A percentile compares a stretch with the other conserved stretches of the same genome.
Conservation (phyloP, 805 yeast species). For the Cyberlindnera xylosilytica region DNA sequence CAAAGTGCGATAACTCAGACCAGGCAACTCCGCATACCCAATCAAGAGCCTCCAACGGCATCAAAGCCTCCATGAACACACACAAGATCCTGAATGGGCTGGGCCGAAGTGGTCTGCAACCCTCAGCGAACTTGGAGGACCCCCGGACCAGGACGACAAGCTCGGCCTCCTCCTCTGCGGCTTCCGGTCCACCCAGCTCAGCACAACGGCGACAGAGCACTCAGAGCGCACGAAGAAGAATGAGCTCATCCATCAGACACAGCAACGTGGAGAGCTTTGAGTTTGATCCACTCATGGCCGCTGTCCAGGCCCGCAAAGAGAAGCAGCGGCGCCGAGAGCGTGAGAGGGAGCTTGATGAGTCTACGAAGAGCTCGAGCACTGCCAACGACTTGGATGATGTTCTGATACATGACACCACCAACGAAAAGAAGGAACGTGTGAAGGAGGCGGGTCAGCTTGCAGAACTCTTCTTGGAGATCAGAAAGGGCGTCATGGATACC, state of each 20-base stretch:
- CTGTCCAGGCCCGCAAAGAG: constrained; percentile 12
- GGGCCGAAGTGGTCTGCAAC: not conserved
- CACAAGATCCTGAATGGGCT: not conserved
- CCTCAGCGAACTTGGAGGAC: not conserved
- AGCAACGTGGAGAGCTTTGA: constrained; percentile 22
- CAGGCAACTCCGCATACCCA: too few relatives aligned
- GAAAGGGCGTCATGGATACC: constrained; percentile 40
- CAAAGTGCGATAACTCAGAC: too few relatives aligned
- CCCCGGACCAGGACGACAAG: not conserved
- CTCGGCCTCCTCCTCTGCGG: not conserved
- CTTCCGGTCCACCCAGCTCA: not conserved
- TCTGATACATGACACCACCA: not conserved
- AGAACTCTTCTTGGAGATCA: constrained; percentile 38
- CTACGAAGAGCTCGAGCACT: constrained; percentile 8
- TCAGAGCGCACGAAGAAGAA: constrained; percentile 3
- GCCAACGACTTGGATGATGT: constrained; percentile 1
- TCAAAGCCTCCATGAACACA: not conserved
- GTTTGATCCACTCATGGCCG: constrained; percentile 24
- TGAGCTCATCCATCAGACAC: constrained; percentile 13
- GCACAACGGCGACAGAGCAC: constrained; percentile 5
- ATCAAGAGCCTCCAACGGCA: too few relatives aligned
- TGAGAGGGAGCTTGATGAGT: constrained; percentile 7
- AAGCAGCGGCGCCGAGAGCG: constrained; percentile 10
- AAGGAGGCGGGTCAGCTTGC: constrained; percentile 39
- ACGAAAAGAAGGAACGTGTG: constrained; percentile 12